These are phyloP conservation scores for Paramecium caudatum DNA, from an alignment of 73 alveolate genomes.

Conservation along the genomic window DNA sequence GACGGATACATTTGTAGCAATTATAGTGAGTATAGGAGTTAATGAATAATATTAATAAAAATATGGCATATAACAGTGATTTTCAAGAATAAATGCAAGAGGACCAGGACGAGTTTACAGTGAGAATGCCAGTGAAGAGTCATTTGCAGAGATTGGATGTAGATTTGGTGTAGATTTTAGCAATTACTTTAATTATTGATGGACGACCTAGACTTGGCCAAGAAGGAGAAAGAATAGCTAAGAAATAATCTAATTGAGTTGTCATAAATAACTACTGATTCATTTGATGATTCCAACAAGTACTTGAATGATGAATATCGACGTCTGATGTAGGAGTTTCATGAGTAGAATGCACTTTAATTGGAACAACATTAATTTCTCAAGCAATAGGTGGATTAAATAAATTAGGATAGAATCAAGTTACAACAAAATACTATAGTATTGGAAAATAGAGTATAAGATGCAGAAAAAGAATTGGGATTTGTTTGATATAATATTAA, in stretches of 20 bases:
- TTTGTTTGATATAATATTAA: constrained; percentile 56
- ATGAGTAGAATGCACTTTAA: constrained; percentile 56
- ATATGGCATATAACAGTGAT: constrained; percentile 62
- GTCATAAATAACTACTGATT: constrained; percentile 48
- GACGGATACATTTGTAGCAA: constrained; percentile 23
- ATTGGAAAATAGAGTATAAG: constrained; percentile 55
- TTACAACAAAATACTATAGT: constrained; percentile 60
- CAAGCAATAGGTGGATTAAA: constrained; percentile 42
- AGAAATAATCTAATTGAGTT: constrained; percentile 36
- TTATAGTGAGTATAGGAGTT: constrained; percentile 9
- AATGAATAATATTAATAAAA: not conserved
- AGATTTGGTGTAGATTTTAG: not conserved
- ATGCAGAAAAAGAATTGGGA: constrained; percentile 71
- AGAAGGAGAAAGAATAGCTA: constrained; percentile 55
- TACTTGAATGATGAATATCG: constrained; percentile 42
- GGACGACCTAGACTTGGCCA: constrained; percentile 47
- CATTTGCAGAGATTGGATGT: constrained; percentile 62
- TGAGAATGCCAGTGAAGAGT: constrained; percentile 60
- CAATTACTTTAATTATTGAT: not conserved
- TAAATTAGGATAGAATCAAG: constrained; percentile 60
- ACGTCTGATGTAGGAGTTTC: constrained; percentile 66
- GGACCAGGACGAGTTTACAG: constrained; percentile 50
- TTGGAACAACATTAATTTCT: constrained; percentile 48
- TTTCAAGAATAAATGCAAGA: not conserved
- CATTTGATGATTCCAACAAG: constrained; percentile 56